These are phyloP conservation scores for Arabidopsis thaliana DNA, from an alignment of 345 rosid species.

Conservation along the genomic window TAIR10.1 NC_003070.9:4804501-4805000, in stretches of 20 bases:
- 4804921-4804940: slow-evolving; percentile 74
- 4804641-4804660: slow-evolving; percentile 91
- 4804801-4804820: slow-evolving; percentile 6
- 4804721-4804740: slow-evolving; percentile 48
- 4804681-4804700: slow-evolving; percentile 99
- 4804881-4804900: slow-evolving; percentile 72
- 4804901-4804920: slow-evolving; percentile 77
- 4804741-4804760: slow-evolving; percentile 23
- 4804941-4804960: slow-evolving; percentile 62
- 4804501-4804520: slow-evolving; percentile 3
- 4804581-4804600: slow-evolving; percentile 71
- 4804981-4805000: slow-evolving; percentile 63
- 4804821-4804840: slow-evolving; percentile 9
- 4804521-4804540: slow-evolving; percentile 19
- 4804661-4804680: slow-evolving; percentile 88
- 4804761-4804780: background rate
- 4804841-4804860: slow-evolving; percentile 88
- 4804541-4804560: slow-evolving; percentile 42
- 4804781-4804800: background rate
- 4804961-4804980: slow-evolving; percentile 77
- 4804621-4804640: slow-evolving; percentile 99
- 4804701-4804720: slow-evolving; percentile 97
- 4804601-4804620: slow-evolving; percentile 92
- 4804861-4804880: slow-evolving; percentile 73
- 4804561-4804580: slow-evolving; percentile 94